These are phyloP conservation scores for Citrus hindsii DNA, from an alignment of 345 rosid species.

Conservation along the genomic window DNA sequence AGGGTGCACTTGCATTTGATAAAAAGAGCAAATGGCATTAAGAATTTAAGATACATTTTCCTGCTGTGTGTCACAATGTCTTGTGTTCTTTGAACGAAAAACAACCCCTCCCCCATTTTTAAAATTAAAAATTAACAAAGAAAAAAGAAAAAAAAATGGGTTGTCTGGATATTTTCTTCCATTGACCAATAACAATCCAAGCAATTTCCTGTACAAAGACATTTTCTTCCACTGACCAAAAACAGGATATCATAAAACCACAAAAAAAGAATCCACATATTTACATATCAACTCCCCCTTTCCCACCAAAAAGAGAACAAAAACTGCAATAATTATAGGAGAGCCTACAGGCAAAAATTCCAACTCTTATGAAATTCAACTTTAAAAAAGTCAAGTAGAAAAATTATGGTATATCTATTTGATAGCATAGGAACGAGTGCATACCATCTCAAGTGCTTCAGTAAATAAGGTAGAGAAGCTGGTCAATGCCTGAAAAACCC, in stretches of 20 bases:
- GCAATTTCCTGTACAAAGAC: constrained; percentile 44
- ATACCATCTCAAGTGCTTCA: constrained; percentile 64
- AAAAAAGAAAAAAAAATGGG: not conserved
- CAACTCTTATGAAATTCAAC: constrained; percentile 22
- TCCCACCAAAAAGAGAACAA: not conserved
- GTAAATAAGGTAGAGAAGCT: constrained; percentile 79
- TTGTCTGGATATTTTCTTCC: too few relatives aligned
- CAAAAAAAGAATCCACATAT: constrained; percentile 21
- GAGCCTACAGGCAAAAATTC: constrained; percentile 39
- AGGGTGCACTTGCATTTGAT: not conserved
- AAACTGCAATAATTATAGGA: constrained; percentile 15
- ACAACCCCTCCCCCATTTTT: too few relatives aligned
- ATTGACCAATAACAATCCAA: constrained; percentile 16
- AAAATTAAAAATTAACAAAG: not conserved
- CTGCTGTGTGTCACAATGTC: too few relatives aligned
- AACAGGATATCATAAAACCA: constrained; percentile 7
- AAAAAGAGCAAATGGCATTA: not conserved
- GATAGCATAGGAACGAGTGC: constrained; percentile 75
- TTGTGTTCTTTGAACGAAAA: too few relatives aligned
- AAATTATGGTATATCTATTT: constrained; percentile 38
- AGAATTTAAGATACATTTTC: too few relatives aligned
- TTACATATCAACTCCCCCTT: constrained; percentile 33
- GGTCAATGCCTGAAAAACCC: constrained; percentile 86
- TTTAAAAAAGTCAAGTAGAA: constrained; percentile 22
- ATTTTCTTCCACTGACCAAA: constrained; percentile 14